Conservation (phyloP, 768 basidiomycete genomes). For the Austroboletus festivus region DNA sequence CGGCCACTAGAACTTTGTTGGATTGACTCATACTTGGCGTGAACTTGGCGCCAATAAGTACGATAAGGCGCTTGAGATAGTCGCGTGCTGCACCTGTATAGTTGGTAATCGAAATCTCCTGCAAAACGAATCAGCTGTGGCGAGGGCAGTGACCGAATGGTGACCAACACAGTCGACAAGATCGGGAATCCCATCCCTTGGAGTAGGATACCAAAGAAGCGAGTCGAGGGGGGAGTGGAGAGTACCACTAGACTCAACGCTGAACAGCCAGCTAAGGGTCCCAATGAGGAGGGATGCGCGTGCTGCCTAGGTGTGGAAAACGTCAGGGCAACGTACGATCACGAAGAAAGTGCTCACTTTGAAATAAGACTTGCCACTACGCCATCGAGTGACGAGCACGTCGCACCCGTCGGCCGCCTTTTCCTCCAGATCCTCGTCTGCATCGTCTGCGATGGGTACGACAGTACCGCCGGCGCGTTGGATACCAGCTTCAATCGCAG, state of each 20-base stretch:
- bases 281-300: conserved; percentile 48
- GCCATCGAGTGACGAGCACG: conserved; percentile 66
- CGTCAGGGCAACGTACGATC: neutral
- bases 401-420: conserved; percentile 52
- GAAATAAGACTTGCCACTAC: conserved; percentile 68
- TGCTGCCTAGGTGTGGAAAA: conserved; percentile 48
- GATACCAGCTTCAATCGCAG: conserved; percentile 60
- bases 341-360: conserved; percentile 43
- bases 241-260: conserved; percentile 62
- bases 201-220: conserved; percentile 82
- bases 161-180: conserved; percentile 60
- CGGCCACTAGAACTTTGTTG: conserved; percentile 82
- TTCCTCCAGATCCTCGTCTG: conserved; percentile 32
- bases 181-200: conserved; percentile 53
- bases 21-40: conserved; percentile 75
- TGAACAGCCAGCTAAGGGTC: conserved; percentile 80
- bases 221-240: conserved; percentile 67
- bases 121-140: neutral
- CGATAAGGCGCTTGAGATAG: conserved; percentile 82
- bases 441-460: conserved; percentile 49
- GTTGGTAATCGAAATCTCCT: conserved; percentile 85
- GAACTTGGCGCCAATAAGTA: conserved; percentile 72
- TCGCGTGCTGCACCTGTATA: conserved; percentile 86
- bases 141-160: neutral
- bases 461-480: conserved; percentile 55